Evolutionary conservation across 768 basidiomycete genomes (phyloP), one percentile per base, ranked within the genome.

Genomic region (Amanita fuliginea): DNA sequence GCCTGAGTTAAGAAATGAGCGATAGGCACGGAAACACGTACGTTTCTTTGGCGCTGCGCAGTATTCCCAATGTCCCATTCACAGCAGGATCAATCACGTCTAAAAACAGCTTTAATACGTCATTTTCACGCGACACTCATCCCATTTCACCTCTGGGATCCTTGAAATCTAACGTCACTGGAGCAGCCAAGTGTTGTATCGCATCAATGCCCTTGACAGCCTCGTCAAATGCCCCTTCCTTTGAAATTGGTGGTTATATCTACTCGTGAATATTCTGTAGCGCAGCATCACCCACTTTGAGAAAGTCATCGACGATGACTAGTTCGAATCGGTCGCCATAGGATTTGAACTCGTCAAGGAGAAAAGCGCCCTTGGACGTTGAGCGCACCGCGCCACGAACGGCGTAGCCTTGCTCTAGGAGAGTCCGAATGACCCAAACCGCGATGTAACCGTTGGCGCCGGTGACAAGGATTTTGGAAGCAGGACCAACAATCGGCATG

Each of bases 141-240:
- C 6, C 2, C 14, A 46, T 11, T 13, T 51, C 42, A 64, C 65
- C 63, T 50, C 64, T 51, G 3, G 74, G 74, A 35, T 78, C 70
- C 14, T 68, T 64, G 1, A 66, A 68, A 1, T 71, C 63, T 19
- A 67, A 53, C 45, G 72, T 65, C 57, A 80, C 72, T 1, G 85
- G 84, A 1, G 83, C 83, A 0, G 83, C 83, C 4, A 72, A 77
- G 57, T 88, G 86, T 32, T 68, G 72, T 45, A 92, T 76, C 0
- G 74, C 88, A 53, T 86, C 80, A 5, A 90, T 78, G 1, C 74
- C 86, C 60, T 80, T 76, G 51, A 90, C 82, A 1, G 80, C 86
- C 44, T 86, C 79, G 59, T 91, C 86, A 53, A 89, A 93, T 1
- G 82, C 84, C 6, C 76, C 77, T 2, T 73, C 73, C 80, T 81